Percentiles rank a stretch among this genome's conserved stretches.
phyloP scores from a whole-genome alignment of 495 filamentous ascomycete species.

The Hyaloscypha hepaticicola region DNA sequence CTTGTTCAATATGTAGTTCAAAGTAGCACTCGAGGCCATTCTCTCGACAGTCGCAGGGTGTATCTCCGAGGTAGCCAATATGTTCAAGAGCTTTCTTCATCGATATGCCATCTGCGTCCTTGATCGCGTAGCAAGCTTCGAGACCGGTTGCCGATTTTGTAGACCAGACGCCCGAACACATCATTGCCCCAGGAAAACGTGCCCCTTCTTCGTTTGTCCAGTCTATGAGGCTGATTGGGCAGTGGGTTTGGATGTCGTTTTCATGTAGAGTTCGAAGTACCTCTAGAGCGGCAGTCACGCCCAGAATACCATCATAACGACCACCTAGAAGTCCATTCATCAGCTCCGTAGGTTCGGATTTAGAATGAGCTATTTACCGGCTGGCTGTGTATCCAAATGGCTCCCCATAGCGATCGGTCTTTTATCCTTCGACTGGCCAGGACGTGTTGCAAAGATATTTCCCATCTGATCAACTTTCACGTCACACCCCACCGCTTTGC shows the following conservation, averaged over 20 bases:
- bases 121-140: conserved; percentile 59
- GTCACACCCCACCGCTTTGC: conserved; percentile 59
- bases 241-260: conserved; percentile 63
- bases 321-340: conserved; percentile 47
- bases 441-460: conserved; percentile 72
- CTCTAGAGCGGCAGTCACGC: conserved; percentile 68
- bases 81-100: conserved; percentile 66
- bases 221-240: conserved; percentile 69
- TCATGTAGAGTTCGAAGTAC: conserved; percentile 65
- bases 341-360: not conserved
- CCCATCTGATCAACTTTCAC: conserved; percentile 48
- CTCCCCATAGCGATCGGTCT: conserved; percentile 64
- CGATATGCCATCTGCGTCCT: conserved; percentile 43
- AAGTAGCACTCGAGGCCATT: conserved; percentile 76
- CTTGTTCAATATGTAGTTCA: conserved; percentile 82
- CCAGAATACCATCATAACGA: conserved; percentile 70
- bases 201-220: conserved; percentile 81
- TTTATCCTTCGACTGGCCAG: conserved; percentile 42
- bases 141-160: conserved; percentile 51
- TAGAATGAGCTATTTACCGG: conserved; percentile 33
- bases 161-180: conserved; percentile 74
- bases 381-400: conserved; percentile 78
- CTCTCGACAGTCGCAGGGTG: conserved; percentile 54
- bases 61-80: conserved; percentile 65
- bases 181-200: conserved; percentile 75